phyloP scores from a whole-genome alignment of 345 rosid species.

The Heritiera littoralis region DNA sequence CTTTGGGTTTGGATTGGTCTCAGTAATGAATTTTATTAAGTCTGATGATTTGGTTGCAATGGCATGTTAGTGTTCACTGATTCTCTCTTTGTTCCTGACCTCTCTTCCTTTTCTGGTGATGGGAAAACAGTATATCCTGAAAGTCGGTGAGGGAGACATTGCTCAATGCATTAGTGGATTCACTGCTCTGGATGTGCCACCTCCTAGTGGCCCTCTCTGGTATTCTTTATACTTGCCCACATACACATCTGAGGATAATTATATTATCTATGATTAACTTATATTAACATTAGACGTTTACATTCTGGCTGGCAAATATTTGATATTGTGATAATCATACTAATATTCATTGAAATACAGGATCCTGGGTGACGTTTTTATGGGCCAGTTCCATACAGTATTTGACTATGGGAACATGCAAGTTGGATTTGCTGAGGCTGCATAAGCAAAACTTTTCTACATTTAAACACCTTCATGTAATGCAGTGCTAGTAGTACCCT shows the following conservation, averaged over 20 bases:
- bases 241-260: neutral
- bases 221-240: constrained; percentile 10
- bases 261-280: neutral
- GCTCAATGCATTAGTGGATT: constrained; percentile 76
- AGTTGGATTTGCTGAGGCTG: constrained; percentile 87
- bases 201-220: constrained; percentile 85
- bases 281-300: neutral
- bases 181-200: constrained; percentile 62
- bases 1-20: neutral
- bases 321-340: too few species aligned
- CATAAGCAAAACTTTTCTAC: constrained; percentile 28
- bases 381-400: constrained; percentile 81
- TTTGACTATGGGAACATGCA: constrained; percentile 78
- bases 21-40: neutral
- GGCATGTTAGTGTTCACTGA: neutral
- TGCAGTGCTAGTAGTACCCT: neutral
- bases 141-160: constrained; percentile 62
- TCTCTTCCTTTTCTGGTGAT: neutral
- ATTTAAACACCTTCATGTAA: neutral
- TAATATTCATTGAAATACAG: constrained; percentile 34
- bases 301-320: neutral
- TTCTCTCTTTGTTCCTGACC: constrained; percentile 2
- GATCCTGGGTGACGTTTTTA: constrained; percentile 81
- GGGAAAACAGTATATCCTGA: constrained; percentile 51
- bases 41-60: neutral